A percentile compares a stretch with the other conserved stretches of the same genome.
Evolutionary conservation across 495 filamentous ascomycete genomes (phyloP).

Genomic region (Penicillium alfredii): DNA sequence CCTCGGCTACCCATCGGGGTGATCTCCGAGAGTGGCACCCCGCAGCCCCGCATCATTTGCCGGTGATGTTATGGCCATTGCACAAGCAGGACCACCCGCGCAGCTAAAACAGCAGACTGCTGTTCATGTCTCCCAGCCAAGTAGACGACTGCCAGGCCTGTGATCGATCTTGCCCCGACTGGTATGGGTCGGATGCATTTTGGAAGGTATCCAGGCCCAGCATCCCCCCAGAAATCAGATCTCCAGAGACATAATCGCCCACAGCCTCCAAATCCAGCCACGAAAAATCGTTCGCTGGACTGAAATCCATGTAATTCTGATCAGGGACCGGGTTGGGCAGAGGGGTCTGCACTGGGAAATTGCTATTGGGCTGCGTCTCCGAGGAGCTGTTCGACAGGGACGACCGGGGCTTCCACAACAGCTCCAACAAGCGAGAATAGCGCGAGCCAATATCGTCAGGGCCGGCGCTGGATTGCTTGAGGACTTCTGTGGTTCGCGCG

Average conservation of each 20-base stretch:
- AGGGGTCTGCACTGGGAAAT: conserved; percentile 27
- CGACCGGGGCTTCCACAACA: conserved; percentile 43
- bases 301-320: conserved; percentile 38
- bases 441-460: conserved; percentile 49
- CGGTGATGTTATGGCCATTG: too few relatives aligned
- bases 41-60: conserved; percentile 23
- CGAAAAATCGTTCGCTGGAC: conserved; percentile 50
- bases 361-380: conserved; percentile 29
- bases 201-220: conserved; percentile 36
- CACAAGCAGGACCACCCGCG: neutral
- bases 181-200: conserved; percentile 27
- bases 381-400: conserved; percentile 19
- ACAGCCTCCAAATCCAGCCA: conserved; percentile 54
- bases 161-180: conserved; percentile 27
- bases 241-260: conserved; percentile 49
- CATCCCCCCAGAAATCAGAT: conserved; percentile 34
- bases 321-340: conserved; percentile 28
- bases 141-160: conserved; percentile 37
- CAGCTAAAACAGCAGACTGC: conserved; percentile 37
- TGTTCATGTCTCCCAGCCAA: conserved; percentile 41
- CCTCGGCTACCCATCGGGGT: conserved; percentile 23
- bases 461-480: conserved; percentile 48
- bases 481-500: conserved; percentile 43
- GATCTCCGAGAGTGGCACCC: conserved; percentile 18
- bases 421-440: conserved; percentile 49